These are phyloP conservation scores for Lactifluus echinatus DNA, from an alignment of 768 basidiomycete species.

Conservation along the genomic window DNA sequence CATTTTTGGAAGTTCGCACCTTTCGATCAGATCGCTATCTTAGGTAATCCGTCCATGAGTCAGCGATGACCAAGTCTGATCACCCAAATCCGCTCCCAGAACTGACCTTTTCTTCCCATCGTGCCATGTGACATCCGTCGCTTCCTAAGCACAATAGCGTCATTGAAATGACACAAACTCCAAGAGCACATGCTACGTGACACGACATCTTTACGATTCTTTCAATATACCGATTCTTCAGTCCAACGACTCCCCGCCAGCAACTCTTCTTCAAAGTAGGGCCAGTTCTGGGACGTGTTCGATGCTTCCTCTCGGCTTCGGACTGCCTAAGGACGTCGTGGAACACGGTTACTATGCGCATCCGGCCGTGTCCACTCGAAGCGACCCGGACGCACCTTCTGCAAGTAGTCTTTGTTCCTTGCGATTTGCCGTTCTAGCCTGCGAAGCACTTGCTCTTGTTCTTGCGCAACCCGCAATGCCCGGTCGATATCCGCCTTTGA, in stretches of 20 bases:
- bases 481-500: constrained; percentile 53
- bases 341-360: not conserved
- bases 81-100: too few relatives aligned
- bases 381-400: constrained; percentile 41
- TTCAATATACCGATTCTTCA: constrained; percentile 18
- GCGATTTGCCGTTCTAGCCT: constrained; percentile 48
- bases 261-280: constrained; percentile 16
- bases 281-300: constrained; percentile 4
- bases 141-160: not conserved
- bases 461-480: constrained; percentile 47
- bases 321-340: constrained; percentile 10
- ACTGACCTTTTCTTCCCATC: too few relatives aligned
- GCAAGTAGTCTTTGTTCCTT: constrained; percentile 62
- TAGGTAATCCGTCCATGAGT: not conserved
- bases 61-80: constrained; percentile 5
- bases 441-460: constrained; percentile 41
- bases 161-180: not conserved
- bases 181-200: too few relatives aligned
- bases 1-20: not conserved
- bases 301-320: constrained; percentile 17
- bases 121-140: not conserved
- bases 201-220: too few relatives aligned
- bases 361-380: not conserved
- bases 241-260: constrained; percentile 9
- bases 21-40: constrained; percentile 4